Conservation (phyloP, 345 rosid species). For the Psidium friedrichsthalianum region DNA sequence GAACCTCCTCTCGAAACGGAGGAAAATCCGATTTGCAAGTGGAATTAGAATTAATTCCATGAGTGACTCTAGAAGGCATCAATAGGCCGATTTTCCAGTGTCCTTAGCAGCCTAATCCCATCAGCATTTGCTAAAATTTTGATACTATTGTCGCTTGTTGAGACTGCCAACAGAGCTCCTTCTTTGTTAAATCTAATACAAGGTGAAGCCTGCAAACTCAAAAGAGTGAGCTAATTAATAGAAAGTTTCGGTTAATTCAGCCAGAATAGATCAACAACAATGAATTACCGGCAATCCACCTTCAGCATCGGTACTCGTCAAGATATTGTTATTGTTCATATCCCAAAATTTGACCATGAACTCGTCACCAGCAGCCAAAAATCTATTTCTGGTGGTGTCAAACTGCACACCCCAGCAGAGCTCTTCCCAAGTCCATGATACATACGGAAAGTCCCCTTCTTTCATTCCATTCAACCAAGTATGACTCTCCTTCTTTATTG, state of each 20-base stretch:
- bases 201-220: slow-evolving; percentile 27
- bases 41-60: background rate
- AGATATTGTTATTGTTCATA: no score
- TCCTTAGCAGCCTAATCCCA: slow-evolving; percentile 19
- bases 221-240: accelerated
- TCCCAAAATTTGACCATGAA: no score
- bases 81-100: slow-evolving; percentile 11
- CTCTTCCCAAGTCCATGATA: slow-evolving; percentile 46
- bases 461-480: slow-evolving; percentile 84
- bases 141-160: slow-evolving; percentile 22
- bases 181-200: slow-evolving; percentile 32
- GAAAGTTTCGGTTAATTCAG: background rate
- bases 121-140: slow-evolving; percentile 28
- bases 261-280: no score
- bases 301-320: no score
- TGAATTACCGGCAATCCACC: no score
- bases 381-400: no score
- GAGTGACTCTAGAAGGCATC: slow-evolving; percentile 15
- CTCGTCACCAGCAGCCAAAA: no score
- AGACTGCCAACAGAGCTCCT: slow-evolving; percentile 30
- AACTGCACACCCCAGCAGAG: no score
- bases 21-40: no score
- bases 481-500: no score
- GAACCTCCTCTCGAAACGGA: no score
- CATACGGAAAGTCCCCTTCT: slow-evolving; percentile 58